Base-by-base conservation (phyloP, 2,329 filamentous ascomycete genomes). In the Calonectria hongkongensis region DNA sequence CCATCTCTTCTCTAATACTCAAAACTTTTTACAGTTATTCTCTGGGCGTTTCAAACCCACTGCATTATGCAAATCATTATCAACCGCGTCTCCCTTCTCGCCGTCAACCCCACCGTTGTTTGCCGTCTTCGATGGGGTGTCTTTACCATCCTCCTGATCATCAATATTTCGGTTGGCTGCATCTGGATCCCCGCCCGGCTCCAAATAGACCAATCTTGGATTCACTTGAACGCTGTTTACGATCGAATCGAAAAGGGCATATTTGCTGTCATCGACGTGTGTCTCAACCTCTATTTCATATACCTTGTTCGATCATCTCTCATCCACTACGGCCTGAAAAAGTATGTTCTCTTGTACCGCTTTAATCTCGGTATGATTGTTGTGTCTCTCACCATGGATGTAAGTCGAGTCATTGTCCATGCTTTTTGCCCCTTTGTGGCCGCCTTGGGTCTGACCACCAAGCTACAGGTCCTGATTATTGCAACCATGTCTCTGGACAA, bases 11-110 rank as follows among this genome's bases (percentile, higher is more conserved):
- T 56, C 27, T 56, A 51, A 41, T 21, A 16, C 33, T 7, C 21
- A 21, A 21, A 21, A 50, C 33, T 7, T 9, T 21, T 21, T 21
- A 21, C 21, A 86, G 78, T 81, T 28, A 56, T 79, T 39, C 74
- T 81, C 15, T 81, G 80, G 80, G 74, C 75, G 33, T 82, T 88
- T 25, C 86, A 89, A 74, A 76, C 81, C 3, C 80, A 82, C 63
- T 83, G 87, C 28, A 81, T 89, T 2, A 85, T 88, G 81, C 87
- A 88, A 77, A 89, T 89, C 69, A 88, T 89, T 77, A 85, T 88
- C 76, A 89, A 89, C 73, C 85, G 88, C 43, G 85, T 88, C 28
- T 82, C 85, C 2, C 83, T 89, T 36, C 83, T 89, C 50, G 83
- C 87, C 27, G 81, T 84, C 18, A 81, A 86, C 58, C 82, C 80